Percentiles rank a stretch among this genome's conserved stretches.
Evolutionary conservation across 345 rosid genomes (phyloP).

Genomic region (Noccaea caerulescens): DNA sequence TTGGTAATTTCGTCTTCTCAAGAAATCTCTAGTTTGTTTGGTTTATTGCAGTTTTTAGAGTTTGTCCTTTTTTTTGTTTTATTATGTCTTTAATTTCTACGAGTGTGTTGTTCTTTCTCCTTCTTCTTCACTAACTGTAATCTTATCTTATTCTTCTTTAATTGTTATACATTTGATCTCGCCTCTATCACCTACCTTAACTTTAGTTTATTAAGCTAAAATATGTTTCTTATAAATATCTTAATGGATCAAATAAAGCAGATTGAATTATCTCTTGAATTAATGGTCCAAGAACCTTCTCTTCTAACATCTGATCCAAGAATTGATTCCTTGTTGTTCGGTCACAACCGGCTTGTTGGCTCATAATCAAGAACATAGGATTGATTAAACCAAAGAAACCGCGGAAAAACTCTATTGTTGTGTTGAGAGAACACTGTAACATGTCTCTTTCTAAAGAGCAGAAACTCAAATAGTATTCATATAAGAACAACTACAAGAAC

Average conservation of each 20-base stretch:
- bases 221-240: background rate
- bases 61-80: constrained; percentile 36
- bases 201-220: background rate
- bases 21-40: constrained; percentile 35
- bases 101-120: background rate
- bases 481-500: constrained; percentile 26
- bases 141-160: constrained; percentile 2
- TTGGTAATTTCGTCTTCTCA: constrained; percentile 39
- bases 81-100: constrained; percentile 32
- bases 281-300: background rate
- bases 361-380: background rate
- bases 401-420: background rate
- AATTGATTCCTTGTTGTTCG: background rate
- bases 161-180: background rate
- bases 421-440: constrained; percentile 18
- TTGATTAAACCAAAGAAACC: constrained; percentile 22
- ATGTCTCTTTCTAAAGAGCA: constrained; percentile 27
- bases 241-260: background rate
- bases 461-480: constrained; percentile 22
- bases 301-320: too few species aligned
- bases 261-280: background rate
- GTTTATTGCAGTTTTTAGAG: constrained; percentile 37
- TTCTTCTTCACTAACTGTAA: constrained; percentile 2
- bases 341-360: background rate
- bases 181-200: constrained; percentile 26